Percentiles rank a stretch among this genome's conserved stretches.
These are phyloP conservation scores for Globomyces pollinis-pini DNA, from an alignment of 192 early-diverging fungal species.

Conservation along the genomic window DNA sequence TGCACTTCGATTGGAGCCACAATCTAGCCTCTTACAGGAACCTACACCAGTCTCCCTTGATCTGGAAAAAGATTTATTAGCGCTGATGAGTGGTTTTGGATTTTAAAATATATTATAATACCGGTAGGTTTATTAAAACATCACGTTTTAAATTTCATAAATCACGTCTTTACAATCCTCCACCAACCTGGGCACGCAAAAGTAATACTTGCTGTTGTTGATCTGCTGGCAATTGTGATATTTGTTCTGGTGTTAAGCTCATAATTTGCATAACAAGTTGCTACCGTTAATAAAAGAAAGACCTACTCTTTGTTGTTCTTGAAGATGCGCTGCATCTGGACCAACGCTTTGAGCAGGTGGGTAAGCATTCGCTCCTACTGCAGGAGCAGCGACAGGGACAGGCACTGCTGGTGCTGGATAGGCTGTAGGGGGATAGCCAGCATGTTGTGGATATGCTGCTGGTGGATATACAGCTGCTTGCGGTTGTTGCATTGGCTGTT, in stretches of 20 bases:
- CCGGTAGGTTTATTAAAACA: too few relatives aligned
- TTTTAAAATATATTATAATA: too few relatives aligned
- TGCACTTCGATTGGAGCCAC: too few relatives aligned
- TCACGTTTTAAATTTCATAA: too few relatives aligned
- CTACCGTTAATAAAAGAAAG: slow-evolving; percentile 17
- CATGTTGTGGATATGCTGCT: slow-evolving; percentile 6
- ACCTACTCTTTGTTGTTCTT: slow-evolving; percentile 57
- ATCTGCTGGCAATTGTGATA: slow-evolving; percentile 68
- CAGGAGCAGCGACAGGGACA: not conserved
- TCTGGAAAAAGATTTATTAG: too few relatives aligned
- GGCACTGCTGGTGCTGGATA: slow-evolving; percentile 6
- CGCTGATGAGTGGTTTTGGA: too few relatives aligned
- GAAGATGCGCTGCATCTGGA: slow-evolving; percentile 16
- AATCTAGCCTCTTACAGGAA: too few relatives aligned
- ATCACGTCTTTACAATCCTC: not conserved
- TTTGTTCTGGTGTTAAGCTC: slow-evolving; percentile 72
- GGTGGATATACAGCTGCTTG: not conserved
- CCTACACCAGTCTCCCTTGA: too few relatives aligned
- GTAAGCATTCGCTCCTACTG: too few relatives aligned
- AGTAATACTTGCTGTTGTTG: slow-evolving; percentile 68
- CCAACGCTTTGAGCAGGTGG: too few relatives aligned
- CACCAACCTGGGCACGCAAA: slow-evolving; percentile 15
- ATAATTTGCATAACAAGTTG: slow-evolving; percentile 71
- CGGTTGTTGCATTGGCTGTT: slow-evolving; percentile 16
- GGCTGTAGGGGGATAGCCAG: not conserved